Evolutionary conservation across 345 rosid species (phyloP).

Genomic region (Excoecaria agallocha): DNA sequence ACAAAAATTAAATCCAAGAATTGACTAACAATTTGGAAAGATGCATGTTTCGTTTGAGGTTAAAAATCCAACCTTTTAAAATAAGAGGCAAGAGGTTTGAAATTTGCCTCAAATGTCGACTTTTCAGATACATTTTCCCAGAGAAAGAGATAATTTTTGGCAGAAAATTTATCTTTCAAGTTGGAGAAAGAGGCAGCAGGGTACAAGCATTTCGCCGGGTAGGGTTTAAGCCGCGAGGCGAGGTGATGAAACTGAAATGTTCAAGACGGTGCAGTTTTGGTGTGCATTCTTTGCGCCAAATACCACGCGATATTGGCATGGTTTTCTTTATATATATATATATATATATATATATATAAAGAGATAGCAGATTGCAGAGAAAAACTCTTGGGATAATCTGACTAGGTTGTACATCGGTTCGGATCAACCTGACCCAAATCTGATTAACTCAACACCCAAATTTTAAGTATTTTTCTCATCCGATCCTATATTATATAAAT

Average conservation of each 20-base stretch:
- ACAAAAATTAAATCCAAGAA: not conserved
- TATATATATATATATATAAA: too few species aligned
- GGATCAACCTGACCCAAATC: too few species aligned
- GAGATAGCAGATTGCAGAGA: too few species aligned
- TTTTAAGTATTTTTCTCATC: too few species aligned
- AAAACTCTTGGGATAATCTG: too few species aligned
- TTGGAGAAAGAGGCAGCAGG: not conserved
- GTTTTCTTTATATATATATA: too few species aligned
- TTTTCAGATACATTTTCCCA: slow-evolving; percentile 38
- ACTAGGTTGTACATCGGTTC: too few species aligned
- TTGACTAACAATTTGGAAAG: not conserved
- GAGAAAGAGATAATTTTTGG: not conserved
- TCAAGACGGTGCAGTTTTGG: not conserved
- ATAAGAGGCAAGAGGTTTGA: slow-evolving; percentile 42
- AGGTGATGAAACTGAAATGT: not conserved
- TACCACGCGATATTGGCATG: too few species aligned
- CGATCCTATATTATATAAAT: too few species aligned
- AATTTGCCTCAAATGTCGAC: slow-evolving; percentile 34
- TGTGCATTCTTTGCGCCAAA: too few species aligned
- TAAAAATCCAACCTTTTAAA: slow-evolving; percentile 41
- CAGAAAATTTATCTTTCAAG: not conserved
- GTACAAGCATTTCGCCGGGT: not conserved
- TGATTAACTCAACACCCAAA: too few species aligned
- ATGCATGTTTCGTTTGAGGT: not conserved
- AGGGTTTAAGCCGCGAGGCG: slow-evolving; percentile 15